A percentile compares a stretch with the other conserved stretches of the same genome.
Evolutionary conservation across 768 basidiomycete genomes (phyloP).

Genomic region (Serpula lacrymans): DNA sequence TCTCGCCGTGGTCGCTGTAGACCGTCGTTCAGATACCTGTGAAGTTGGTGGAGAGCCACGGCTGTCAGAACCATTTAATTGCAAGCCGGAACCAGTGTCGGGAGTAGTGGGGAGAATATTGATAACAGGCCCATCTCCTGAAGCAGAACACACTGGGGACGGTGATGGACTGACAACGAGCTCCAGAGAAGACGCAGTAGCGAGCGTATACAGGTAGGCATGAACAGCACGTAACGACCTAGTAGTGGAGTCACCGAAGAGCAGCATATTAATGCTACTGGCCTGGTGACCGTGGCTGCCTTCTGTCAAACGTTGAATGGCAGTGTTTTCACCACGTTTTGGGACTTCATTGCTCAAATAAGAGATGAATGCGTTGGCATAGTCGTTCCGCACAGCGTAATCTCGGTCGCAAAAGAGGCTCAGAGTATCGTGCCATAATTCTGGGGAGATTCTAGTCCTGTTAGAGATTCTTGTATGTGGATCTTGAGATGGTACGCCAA

Average conservation of each 20-base stretch:
- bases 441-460: conserved; percentile 68
- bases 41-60: conserved; percentile 32
- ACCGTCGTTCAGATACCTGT: conserved; percentile 40
- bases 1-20: conserved; percentile 46
- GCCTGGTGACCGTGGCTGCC: conserved; percentile 44
- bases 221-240: conserved; percentile 79
- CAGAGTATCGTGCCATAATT: conserved; percentile 89
- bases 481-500: conserved; percentile 20
- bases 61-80: conserved; percentile 13
- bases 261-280: conserved; percentile 44
- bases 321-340: conserved; percentile 50
- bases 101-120: conserved; percentile 32
- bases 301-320: conserved; percentile 46
- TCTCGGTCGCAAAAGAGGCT: conserved; percentile 80
- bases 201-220: conserved; percentile 77
- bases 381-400: conserved; percentile 75
- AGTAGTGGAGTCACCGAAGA: conserved; percentile 56
- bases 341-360: conserved; percentile 78
- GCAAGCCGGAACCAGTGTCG: conserved; percentile 23
- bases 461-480: conserved; percentile 42
- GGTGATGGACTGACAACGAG: conserved; percentile 36
- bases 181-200: conserved; percentile 66
- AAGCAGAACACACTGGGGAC: conserved; percentile 37
- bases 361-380: conserved; percentile 66
- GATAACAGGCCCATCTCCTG: conserved; percentile 24